These are phyloP conservation scores for Poteriospumella lacustris DNA, from an alignment of 108 stramenopile genomes.

Conservation along the genomic window DNA sequence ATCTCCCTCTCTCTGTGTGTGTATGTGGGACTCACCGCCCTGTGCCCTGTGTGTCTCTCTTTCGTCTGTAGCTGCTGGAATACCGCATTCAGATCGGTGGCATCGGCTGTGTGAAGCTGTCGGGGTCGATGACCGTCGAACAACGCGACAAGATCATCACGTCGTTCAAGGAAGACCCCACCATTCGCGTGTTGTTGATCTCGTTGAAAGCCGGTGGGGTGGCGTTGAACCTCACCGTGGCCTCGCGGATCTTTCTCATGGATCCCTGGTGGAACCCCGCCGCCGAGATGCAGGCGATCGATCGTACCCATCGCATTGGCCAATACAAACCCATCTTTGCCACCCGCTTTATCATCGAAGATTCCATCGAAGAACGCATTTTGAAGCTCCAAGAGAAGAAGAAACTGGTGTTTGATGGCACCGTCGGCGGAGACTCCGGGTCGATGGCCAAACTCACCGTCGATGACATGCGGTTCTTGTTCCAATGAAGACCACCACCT, in stretches of 20 bases:
- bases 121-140: conserved; percentile 84
- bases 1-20: too few relatives aligned
- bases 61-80: conserved; percentile 65
- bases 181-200: conserved; percentile 81
- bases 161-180: conserved; percentile 72
- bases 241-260: conserved; percentile 81
- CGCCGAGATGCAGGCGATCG: conserved; percentile 97
- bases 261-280: conserved; percentile 82
- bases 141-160: conserved; percentile 69
- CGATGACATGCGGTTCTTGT: conserved; percentile 56
- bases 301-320: conserved; percentile 91
- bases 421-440: conserved; percentile 61
- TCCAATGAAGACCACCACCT: too few relatives aligned
- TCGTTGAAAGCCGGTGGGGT: conserved; percentile 93
- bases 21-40: too few relatives aligned
- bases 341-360: conserved; percentile 84
- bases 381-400: conserved; percentile 95
- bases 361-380: conserved; percentile 94
- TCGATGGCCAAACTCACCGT: conserved; percentile 54
- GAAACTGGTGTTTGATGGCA: conserved; percentile 85
- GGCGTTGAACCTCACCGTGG: conserved; percentile 85
- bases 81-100: conserved; percentile 69
- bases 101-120: conserved; percentile 46
- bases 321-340: conserved; percentile 87
- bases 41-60: too few relatives aligned